Evolutionary conservation across 495 filamentous ascomycete species (phyloP), one percentile per base, ranked within the genome.

Genomic region (Aspergillus nanangensis): DNA sequence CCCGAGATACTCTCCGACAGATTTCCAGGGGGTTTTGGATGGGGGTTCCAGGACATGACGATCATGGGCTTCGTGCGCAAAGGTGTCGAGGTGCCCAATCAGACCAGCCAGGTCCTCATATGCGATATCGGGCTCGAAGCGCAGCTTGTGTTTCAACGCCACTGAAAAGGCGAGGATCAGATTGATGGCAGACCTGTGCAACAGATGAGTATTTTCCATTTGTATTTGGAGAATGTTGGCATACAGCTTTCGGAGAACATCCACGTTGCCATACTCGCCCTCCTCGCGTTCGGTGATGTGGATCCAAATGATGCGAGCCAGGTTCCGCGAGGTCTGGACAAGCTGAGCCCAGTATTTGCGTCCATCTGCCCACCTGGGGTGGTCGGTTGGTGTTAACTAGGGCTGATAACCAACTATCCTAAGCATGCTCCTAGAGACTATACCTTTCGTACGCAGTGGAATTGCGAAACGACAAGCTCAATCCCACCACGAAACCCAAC

Each of bases 391-490:
- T n/a, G n/a, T n/a, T n/a, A n/a, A n/a, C n/a, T n/a, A n/a, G n/a
- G n/a, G n/a, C n/a, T n/a, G n/a, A n/a, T n/a, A n/a, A n/a, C n/a
- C n/a, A n/a, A n/a, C n/a, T n/a, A n/a, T n/a, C n/a, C n/a, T n/a
- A n/a, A n/a, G n/a, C n/a, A n/a, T n/a, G n/a, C n/a, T n/a, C n/a
- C n/a, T n/a, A n/a, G n/a, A n/a, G 17, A 18, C 1, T 1, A 24
- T 73, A 79, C 56, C 86, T 82, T 62, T 94, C 89, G 55, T 95
- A 95, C 5, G 88, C 89, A n/a, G 87, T 89, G 1, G 86, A 86
- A 50, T 80, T 86, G 40, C 88, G 83, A 69, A 95, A 93, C 18
- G 84, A 88, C 49, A 95, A 70, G 1, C 85, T 77, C 56, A 94
- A 64, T 71, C 84, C 86, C 52, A 95, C 87, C 51, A 93, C 87